phyloP scores from a whole-genome alignment of 192 early-diverging fungal species.

The Gorgonomyces haynaldii region DNA sequence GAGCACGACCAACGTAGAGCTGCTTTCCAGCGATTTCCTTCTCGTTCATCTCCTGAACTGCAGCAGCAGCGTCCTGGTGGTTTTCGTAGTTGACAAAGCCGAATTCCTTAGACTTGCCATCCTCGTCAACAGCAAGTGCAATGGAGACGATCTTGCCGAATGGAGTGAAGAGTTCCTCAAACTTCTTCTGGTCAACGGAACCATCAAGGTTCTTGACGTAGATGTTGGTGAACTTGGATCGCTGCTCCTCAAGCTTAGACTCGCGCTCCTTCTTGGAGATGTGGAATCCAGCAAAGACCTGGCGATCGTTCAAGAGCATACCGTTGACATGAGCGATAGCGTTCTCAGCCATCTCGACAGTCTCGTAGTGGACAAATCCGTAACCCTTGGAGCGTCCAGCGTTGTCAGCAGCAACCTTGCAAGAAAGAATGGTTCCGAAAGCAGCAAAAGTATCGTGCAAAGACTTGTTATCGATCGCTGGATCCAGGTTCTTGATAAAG shows the following conservation, averaged over 20 bases:
- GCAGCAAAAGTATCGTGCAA: slow-evolving; percentile 97
- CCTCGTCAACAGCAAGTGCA: slow-evolving; percentile 61
- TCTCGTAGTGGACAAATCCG: slow-evolving; percentile 99
- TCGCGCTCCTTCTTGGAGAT: slow-evolving; percentile 85
- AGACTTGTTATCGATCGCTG: slow-evolving; percentile 96
- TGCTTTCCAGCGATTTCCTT: slow-evolving; percentile 81
- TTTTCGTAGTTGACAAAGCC: slow-evolving; percentile 95
- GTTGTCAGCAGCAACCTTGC: slow-evolving; percentile 93
- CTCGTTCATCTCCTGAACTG: slow-evolving; percentile 89
- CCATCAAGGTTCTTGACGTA: slow-evolving; percentile 93
- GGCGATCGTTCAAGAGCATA: slow-evolving; percentile 97
- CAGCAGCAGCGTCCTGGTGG: slow-evolving; percentile 77
- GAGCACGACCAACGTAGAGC: slow-evolving; percentile 91
- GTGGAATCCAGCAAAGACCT: slow-evolving; percentile 92
- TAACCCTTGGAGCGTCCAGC: slow-evolving; percentile 77
- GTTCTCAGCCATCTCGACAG: slow-evolving; percentile 75
- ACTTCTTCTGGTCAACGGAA: slow-evolving; percentile 67
- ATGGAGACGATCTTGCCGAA: slow-evolving; percentile 80
- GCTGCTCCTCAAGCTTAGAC: slow-evolving; percentile 76
- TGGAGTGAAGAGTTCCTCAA: slow-evolving; percentile 62
- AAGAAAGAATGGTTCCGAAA: slow-evolving; percentile 92
- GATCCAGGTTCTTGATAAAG: slow-evolving; percentile 99
- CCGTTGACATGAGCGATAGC: slow-evolving; percentile 98
- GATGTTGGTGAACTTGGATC: slow-evolving; percentile 92
- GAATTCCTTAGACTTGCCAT: slow-evolving; percentile 81